These are phyloP conservation scores for Amanita pallidorosea DNA, from an alignment of 768 basidiomycete genomes.

Conservation along the genomic window DNA sequence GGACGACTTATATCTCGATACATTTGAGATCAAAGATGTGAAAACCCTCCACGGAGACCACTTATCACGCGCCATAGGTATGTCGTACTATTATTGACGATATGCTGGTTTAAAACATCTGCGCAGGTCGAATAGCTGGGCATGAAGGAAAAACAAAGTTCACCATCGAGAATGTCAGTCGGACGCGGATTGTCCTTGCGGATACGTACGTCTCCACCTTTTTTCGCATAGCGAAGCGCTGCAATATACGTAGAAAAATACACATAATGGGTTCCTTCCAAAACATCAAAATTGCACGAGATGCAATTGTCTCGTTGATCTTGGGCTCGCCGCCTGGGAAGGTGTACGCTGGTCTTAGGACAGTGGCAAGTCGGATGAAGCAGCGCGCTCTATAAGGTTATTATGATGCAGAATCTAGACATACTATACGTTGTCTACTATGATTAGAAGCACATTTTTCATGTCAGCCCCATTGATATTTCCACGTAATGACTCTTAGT, in stretches of 20 bases:
- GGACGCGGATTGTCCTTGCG: slow-evolving; percentile 96
- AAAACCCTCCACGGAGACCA: slow-evolving; percentile 98
- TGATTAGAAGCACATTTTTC: no score
- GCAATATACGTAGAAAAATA: slow-evolving; percentile 59
- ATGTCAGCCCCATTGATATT: no score
- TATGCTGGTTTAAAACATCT: slow-evolving; percentile 1
- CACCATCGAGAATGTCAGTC: slow-evolving; percentile 93
- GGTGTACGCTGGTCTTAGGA: slow-evolving; percentile 83
- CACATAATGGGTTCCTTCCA: slow-evolving; percentile 98
- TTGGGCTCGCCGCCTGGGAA: slow-evolving; percentile 93
- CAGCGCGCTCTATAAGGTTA: slow-evolving; percentile 63
- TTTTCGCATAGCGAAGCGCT: neutral
- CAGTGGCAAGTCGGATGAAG: slow-evolving; percentile 87
- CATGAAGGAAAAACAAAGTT: slow-evolving; percentile 99
- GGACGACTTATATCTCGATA: slow-evolving; percentile 96
- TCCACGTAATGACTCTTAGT: neutral
- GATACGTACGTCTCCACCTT: slow-evolving; percentile 66
- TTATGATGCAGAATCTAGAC: neutral
- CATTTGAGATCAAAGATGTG: slow-evolving; percentile 98
- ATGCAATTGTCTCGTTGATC: slow-evolving; percentile 92
- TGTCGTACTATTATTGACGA: neutral
- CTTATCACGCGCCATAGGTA: slow-evolving; percentile 93
- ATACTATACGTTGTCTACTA: no score
- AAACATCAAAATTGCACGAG: slow-evolving; percentile 95
- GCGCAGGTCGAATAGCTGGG: slow-evolving; percentile 87